These are phyloP conservation scores for Beauveria medogensis DNA, from an alignment of 2,329 filamentous ascomycete genomes.

Conservation along the genomic window DNA sequence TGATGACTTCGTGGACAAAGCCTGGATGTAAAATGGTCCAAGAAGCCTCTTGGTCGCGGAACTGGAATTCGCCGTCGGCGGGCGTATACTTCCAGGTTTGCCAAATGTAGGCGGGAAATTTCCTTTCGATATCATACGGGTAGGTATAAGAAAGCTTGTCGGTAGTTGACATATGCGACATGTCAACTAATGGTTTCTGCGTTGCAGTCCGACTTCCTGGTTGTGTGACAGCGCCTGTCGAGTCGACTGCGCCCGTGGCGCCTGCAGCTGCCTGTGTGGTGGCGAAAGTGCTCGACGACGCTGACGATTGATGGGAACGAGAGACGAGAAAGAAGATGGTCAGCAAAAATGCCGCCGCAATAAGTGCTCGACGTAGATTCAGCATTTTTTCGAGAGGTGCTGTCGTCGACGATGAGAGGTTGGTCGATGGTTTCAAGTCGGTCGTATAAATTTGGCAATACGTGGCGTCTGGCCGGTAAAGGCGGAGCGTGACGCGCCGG, in stretches of 20 bases:
- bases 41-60: constrained; percentile 77
- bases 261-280: constrained; percentile 15
- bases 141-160: constrained; percentile 89
- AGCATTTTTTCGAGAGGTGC: constrained; percentile 59
- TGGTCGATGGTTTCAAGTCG: neutral
- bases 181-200: constrained; percentile 60
- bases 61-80: constrained; percentile 66
- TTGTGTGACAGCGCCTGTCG: constrained; percentile 13
- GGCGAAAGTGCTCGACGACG: neutral
- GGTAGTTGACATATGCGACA: constrained; percentile 62
- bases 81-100: constrained; percentile 95
- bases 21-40: constrained; percentile 83
- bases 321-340: constrained; percentile 62
- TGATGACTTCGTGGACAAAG: constrained; percentile 94
- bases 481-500: neutral
- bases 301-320: constrained; percentile 38
- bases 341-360: constrained; percentile 61
- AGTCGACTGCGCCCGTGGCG: constrained; percentile 16
- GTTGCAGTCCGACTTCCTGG: constrained; percentile 30
- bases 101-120: constrained; percentile 98
- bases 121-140: constrained; percentile 78
- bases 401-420: neutral
- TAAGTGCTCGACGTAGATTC: constrained; percentile 67
- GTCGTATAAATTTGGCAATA: neutral
- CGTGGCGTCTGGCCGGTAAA: neutral